Conservation (phyloP, 2,329 filamentous ascomycete species). For the Exophiala sp. region DNA sequence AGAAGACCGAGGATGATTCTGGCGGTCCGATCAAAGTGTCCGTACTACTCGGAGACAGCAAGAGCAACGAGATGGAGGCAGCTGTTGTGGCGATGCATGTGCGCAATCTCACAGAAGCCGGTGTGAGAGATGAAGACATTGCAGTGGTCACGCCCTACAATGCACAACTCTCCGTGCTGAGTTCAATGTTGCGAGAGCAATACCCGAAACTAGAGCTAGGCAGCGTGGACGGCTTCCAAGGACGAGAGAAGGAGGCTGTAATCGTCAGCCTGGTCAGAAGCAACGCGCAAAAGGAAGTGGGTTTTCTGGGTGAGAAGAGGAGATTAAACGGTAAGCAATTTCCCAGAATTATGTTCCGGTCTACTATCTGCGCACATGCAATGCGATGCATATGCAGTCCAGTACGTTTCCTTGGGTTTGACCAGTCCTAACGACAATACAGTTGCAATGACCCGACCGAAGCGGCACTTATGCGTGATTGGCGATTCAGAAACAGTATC, state of each 20-base stretch:
- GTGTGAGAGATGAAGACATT: conserved; percentile 78
- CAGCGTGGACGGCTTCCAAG: conserved; percentile 95
- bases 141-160: conserved; percentile 96
- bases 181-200: conserved; percentile 70
- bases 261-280: conserved; percentile 92
- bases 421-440: conserved; percentile 18
- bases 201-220: conserved; percentile 90
- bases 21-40: conserved; percentile 47
- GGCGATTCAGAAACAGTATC: conserved; percentile 92
- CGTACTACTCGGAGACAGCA: conserved; percentile 66
- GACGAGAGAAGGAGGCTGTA: conserved; percentile 92
- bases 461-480: conserved; percentile 82
- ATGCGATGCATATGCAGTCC: conserved; percentile 28
- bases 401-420: not conserved
- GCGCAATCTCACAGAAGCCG: conserved; percentile 68
- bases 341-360: conserved; percentile 1
- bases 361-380: conserved; percentile 1
- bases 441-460: conserved; percentile 97
- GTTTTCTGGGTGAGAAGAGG: conserved; percentile 88
- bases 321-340: conserved; percentile 74
- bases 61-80: conserved; percentile 90
- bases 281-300: conserved; percentile 81
- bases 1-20: conserved; percentile 73
- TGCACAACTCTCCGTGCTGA: conserved; percentile 78
- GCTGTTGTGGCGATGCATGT: conserved; percentile 77